Percentiles rank a stretch among this genome's conserved stretches.
Conservation (phyloP, 2,329 filamentous ascomycete genomes). For the Xylariaceae sp. region DNA sequence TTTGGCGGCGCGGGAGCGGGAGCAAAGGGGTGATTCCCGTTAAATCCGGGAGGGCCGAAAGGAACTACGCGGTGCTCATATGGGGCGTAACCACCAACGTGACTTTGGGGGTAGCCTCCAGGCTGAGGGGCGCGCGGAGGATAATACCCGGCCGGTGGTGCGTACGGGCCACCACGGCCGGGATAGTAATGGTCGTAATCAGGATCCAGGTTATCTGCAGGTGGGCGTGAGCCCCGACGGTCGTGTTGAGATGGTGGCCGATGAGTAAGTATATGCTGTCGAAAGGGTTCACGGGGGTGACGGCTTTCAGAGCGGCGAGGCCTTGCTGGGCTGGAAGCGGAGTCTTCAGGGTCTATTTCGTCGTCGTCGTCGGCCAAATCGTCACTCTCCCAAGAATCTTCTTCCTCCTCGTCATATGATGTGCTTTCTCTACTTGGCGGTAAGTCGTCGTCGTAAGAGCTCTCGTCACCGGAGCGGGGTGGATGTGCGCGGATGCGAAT, state of each 20-base stretch:
- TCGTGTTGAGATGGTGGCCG: constrained; percentile 35
- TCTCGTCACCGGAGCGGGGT: constrained; percentile 7
- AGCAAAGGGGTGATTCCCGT: constrained; percentile 42
- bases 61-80: constrained; percentile 55
- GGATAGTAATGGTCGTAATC: constrained; percentile 61
- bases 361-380: constrained; percentile 42
- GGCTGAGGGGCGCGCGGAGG: constrained; percentile 42
- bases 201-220: constrained; percentile 66
- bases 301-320: constrained; percentile 41
- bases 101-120: constrained; percentile 54
- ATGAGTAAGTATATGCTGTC: constrained; percentile 44
- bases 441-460: constrained; percentile 19
- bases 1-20: constrained; percentile 38
- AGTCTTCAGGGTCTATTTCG: constrained; percentile 63
- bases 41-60: constrained; percentile 43
- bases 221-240: constrained; percentile 44
- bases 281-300: constrained; percentile 43
- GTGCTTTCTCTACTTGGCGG: constrained; percentile 28
- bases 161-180: constrained; percentile 47
- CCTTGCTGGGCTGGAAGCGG: constrained; percentile 55
- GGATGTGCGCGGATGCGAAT: constrained; percentile 16
- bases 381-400: constrained; percentile 46
- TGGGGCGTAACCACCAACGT: constrained; percentile 51
- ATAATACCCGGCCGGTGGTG: constrained; percentile 38
- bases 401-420: constrained; percentile 41